A percentile compares a stretch with the other conserved stretches of the same genome.
These are phyloP conservation scores for Xylariales sp. DNA, from an alignment of 2,329 filamentous ascomycete species.

Conservation along the genomic window DNA sequence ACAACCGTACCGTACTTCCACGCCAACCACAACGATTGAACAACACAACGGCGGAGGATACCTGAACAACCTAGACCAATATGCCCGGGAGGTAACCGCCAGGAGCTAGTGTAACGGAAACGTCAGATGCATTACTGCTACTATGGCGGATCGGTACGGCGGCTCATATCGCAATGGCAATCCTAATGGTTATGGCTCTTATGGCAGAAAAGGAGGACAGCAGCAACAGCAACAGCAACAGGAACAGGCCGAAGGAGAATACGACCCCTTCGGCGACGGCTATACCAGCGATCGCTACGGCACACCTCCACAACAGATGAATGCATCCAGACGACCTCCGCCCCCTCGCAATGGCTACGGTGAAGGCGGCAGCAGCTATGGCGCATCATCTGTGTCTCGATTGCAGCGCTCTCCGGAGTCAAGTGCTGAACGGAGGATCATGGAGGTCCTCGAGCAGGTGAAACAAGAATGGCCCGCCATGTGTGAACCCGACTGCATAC, in stretches of 20 bases:
- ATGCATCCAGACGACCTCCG: slow-evolving; percentile 27
- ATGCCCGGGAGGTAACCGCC: too few relatives aligned
- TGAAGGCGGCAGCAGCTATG: slow-evolving; percentile 13
- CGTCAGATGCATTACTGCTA: too few relatives aligned
- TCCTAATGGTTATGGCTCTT: slow-evolving; percentile 10
- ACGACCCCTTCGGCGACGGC: slow-evolving; percentile 44
- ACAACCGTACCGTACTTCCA: too few relatives aligned
- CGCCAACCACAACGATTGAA: too few relatives aligned
- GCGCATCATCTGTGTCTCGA: slow-evolving; percentile 19
- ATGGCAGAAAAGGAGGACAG: slow-evolving; percentile 9
- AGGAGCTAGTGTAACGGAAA: too few relatives aligned
- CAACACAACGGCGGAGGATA: too few relatives aligned
- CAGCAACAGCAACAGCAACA: not conserved
- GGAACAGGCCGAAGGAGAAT: slow-evolving; percentile 45
- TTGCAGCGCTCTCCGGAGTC: slow-evolving; percentile 28
- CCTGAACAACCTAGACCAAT: too few relatives aligned
- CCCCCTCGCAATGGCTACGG: slow-evolving; percentile 23
- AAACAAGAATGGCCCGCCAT: slow-evolving; percentile 88
- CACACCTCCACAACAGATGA: slow-evolving; percentile 23
- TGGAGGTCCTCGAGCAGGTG: slow-evolving; percentile 73
- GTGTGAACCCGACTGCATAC: slow-evolving; percentile 82
- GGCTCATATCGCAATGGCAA: not conserved
- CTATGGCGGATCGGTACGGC: slow-evolving; percentile 10
- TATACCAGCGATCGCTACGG: slow-evolving; percentile 40
- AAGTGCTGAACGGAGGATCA: slow-evolving; percentile 52